Percentiles rank a stretch among this genome's conserved stretches.
phyloP scores from a whole-genome alignment of 805 yeast genomes.

The Zygotorulaspora florentina region DNA sequence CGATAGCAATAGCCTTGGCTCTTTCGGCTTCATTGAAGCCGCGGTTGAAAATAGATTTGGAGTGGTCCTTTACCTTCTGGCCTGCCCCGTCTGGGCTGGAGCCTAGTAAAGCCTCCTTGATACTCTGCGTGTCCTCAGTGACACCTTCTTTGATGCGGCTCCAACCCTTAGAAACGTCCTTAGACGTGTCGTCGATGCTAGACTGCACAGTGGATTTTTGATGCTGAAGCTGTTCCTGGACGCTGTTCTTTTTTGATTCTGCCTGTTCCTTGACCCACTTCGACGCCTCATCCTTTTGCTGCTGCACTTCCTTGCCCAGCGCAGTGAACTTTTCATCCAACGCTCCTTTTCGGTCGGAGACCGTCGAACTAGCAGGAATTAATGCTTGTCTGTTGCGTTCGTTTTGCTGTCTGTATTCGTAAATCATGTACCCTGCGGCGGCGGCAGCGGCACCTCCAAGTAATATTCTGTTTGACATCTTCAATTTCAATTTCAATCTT shows the following conservation, averaged over 20 bases:
- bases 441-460: constrained; percentile 28
- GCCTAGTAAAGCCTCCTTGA: constrained; percentile 16
- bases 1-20: constrained; percentile 29
- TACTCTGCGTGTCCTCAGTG: constrained; percentile 12
- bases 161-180: constrained; percentile 13
- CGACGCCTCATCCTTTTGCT: constrained; percentile 9
- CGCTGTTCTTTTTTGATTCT: constrained; percentile 8
- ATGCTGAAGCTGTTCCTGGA: constrained; percentile 6
- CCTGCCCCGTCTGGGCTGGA: constrained; percentile 3
- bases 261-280: constrained; percentile 13
- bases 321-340: background rate
- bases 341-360: constrained; percentile 1
- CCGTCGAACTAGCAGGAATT: constrained; percentile 8
- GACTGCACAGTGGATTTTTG: constrained; percentile 6
- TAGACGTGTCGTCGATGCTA: constrained; percentile 6
- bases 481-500: background rate
- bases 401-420: constrained; percentile 23
- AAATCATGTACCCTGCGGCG: constrained; percentile 26
- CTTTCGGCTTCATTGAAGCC: constrained; percentile 31
- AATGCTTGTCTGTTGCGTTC: constrained; percentile 18
- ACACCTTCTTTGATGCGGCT: constrained; percentile 14
- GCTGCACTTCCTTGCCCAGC: constrained; percentile 7
- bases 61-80: constrained; percentile 15
- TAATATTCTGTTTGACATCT: constrained; percentile 24
- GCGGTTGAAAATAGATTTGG: constrained; percentile 28